These are phyloP conservation scores for Priceomyces haplophilus DNA, from an alignment of 805 yeast genomes.

Conservation along the genomic window DNA sequence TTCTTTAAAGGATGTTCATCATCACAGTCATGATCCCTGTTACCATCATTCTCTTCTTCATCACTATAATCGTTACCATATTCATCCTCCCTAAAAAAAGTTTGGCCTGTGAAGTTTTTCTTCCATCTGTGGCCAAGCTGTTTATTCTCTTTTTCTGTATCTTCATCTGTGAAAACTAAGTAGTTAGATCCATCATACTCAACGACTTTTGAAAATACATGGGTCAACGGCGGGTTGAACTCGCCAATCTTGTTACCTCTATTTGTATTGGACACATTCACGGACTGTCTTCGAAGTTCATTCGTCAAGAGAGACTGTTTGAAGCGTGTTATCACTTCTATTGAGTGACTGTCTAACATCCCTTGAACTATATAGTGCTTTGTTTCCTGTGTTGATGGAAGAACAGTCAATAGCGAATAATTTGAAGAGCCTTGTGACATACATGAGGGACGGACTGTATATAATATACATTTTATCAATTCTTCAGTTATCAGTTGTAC, in stretches of 20 bases:
- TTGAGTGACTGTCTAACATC: conserved; percentile 38
- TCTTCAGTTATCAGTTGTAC: conserved; percentile 1
- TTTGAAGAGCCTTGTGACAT: not conserved
- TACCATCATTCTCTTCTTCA: conserved; percentile 11
- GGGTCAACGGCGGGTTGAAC: conserved; percentile 14
- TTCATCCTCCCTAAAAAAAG: conserved; percentile 5
- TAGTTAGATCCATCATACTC: conserved; percentile 37
- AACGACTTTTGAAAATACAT: conserved; percentile 32
- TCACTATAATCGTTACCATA: conserved; percentile 18
- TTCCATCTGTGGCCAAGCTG: conserved; percentile 36
- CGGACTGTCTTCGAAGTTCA: conserved; percentile 10
- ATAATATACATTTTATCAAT: not conserved
- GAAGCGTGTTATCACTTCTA: conserved; percentile 37
- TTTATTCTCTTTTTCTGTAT: conserved; percentile 25
- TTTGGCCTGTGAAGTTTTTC: conserved; percentile 20
- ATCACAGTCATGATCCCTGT: conserved; percentile 12
- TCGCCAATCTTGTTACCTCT: conserved; percentile 31
- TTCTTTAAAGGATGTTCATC: conserved; percentile 30
- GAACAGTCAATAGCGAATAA: not conserved
- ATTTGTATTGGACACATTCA: conserved; percentile 18
- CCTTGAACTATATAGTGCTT: not conserved
- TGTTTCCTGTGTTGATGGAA: not conserved
- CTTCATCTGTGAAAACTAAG: conserved; percentile 35
- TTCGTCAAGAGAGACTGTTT: conserved; percentile 31
- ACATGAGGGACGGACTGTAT: not conserved